Conservation (phyloP, 176 grass and related monocot species). For the Eleusine coracana region DNA sequence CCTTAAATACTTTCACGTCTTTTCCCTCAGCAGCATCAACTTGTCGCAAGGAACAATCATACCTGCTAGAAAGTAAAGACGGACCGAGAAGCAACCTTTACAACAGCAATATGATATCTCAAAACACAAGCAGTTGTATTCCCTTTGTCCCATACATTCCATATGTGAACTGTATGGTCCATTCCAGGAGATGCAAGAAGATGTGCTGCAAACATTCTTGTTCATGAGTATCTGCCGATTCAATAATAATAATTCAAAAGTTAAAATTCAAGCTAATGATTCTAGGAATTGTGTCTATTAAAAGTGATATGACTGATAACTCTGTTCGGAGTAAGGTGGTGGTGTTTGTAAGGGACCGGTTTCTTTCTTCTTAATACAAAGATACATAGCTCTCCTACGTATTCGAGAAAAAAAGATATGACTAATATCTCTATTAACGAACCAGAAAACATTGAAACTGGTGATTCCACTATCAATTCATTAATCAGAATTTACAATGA, state of each 20-base stretch:
- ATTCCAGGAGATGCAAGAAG: slow-evolving; percentile 95
- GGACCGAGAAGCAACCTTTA: slow-evolving; percentile 65
- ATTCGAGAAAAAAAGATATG: no score
- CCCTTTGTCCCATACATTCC: slow-evolving; percentile 75
- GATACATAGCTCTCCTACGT: no score
- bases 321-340: no score
- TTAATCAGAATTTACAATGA: neutral
- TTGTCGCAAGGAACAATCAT: slow-evolving; percentile 63
- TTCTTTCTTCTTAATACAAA: no score
- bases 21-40: slow-evolving; percentile 66
- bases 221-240: neutral
- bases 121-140: slow-evolving; percentile 61
- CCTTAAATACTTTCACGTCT: slow-evolving; percentile 64
- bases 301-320: slow-evolving; percentile 10
- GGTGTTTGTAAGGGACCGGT: no score
- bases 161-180: slow-evolving; percentile 72
- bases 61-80: slow-evolving; percentile 71
- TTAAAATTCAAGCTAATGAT: slow-evolving; percentile 7
- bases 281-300: neutral
- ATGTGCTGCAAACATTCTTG: slow-evolving; percentile 58
- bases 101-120: slow-evolving; percentile 68
- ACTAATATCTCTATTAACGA: neutral
- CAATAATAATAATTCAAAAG: slow-evolving; percentile 6
- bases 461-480: slow-evolving; percentile 4
- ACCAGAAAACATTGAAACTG: slow-evolving; percentile 11